Base-by-base conservation (phyloP, 2,329 filamentous ascomycete species). In the Dendryphion nanum region DNA sequence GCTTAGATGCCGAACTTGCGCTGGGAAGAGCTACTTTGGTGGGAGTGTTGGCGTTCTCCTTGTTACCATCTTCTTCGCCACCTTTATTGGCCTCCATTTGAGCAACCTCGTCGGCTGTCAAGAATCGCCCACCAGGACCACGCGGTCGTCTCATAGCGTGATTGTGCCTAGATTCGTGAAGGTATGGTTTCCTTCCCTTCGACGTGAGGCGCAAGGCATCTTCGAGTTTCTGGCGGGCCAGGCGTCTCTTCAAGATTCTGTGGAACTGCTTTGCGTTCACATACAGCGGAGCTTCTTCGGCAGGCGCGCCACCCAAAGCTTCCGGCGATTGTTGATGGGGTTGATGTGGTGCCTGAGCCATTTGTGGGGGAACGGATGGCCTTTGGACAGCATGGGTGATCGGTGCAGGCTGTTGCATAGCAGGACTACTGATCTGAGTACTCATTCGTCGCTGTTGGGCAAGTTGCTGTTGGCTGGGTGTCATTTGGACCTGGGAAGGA, bases 191-290 rank as follows among this genome's bases (percentile, higher is more conserved):
- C 23, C 93, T 82, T 18, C 91, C 91, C 70, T 98, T 98, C 7
- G 86, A 94, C 0, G 93, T 97, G 41, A 97, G 72, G 29, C 93
- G 82, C 30, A 98, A 71, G 38, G 90, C 87, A 65, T 98, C 93
- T 65, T 98, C 93, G 13, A 98, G 75, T 63, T 88, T 89, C 67
- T 97, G 93, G 21, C 93, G 81, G 5, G 93, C 93, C 47, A 97
- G 89, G 42, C 93, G 81, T 41, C 93, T 81, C 74, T 98, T 97
- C 38, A 98, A 70, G 33, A 98, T 98, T 18, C 93, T 86, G 63
- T 98, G 93, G 54, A 98, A 98, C 59, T 98, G 93, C 66, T 98
- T 98, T 4, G 93, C 93, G 57, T 98, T 98, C 58, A 98, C 93
- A 55, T 98, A 98, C 1, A 98, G 74, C 0, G 93, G 93, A 0